These are phyloP conservation scores for Fistulinella staudtii DNA, from an alignment of 1,284 basidiomycete genomes.

Conservation along the genomic window DNA sequence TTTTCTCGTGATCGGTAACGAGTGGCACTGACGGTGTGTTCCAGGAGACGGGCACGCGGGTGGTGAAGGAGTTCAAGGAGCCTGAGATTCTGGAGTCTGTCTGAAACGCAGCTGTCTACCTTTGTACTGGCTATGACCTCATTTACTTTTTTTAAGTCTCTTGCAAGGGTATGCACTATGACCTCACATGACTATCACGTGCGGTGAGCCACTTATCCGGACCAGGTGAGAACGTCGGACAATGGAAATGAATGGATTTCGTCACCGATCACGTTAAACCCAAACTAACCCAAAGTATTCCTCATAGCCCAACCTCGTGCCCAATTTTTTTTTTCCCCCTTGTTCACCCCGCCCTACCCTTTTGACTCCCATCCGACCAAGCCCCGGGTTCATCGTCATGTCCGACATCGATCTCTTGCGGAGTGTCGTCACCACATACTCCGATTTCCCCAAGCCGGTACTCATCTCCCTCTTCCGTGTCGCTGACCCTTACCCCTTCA, in stretches of 20 bases:
- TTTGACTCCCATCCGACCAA: neutral
- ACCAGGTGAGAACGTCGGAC: neutral
- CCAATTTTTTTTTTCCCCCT: neutral
- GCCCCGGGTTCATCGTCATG: constrained; percentile 54
- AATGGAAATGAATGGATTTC: constrained; percentile 9
- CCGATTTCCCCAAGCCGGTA: constrained; percentile 89
- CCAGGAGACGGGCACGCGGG: constrained; percentile 85
- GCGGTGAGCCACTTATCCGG: neutral
- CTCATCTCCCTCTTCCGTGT: constrained; percentile 10
- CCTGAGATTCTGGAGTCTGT: constrained; percentile 83
- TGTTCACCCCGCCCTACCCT: neutral
- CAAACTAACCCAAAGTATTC: neutral
- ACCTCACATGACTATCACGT: neutral
- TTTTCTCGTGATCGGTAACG: no score
- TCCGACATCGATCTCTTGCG: constrained; percentile 75
- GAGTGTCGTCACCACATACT: constrained; percentile 62
- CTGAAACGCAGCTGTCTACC: constrained; percentile 43
- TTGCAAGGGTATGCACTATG: neutral
- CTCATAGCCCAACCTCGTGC: neutral
- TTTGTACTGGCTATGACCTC: constrained; percentile 42
- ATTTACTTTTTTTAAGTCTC: constrained; percentile 35
- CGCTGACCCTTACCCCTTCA: neutral
- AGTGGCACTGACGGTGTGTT: constrained; percentile 7
- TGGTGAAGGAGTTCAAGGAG: constrained; percentile 91
- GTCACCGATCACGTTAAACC: constrained; percentile 10